Base-by-base conservation (phyloP, 352 stramenopile species). In the Globisporangium takayamanum region DNA sequence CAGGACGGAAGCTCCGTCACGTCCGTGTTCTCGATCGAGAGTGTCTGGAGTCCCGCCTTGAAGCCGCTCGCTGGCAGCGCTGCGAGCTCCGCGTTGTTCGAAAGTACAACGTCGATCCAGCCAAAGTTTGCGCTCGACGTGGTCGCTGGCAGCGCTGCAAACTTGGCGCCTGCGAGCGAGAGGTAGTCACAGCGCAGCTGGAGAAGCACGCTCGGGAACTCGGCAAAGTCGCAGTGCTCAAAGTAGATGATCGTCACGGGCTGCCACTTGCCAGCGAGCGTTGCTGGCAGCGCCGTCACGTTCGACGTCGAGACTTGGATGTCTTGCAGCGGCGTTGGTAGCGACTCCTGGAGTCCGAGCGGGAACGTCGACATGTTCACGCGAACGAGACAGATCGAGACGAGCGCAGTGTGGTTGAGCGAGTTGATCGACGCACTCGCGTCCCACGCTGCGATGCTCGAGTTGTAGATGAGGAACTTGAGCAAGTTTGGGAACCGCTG, bases 381-480 rank as follows among this genome's bases (percentile, higher is more conserved):
- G 16, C 42, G 55, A 42, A 67, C 55, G 45, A 67, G 50, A 6
- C 49, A 50, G 20, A 67, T 49, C 10, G 55, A 67, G 8, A 62
- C 30, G 5, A 67, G 36, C 22, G 60, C 18, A 5, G 55, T 39
- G 48, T 78, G 67, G 20, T 45, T 61, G 36, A 28, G 37, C 10
- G 44, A n/a, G 33, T 70, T 72, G 5, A 78, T 30, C 26, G 70
- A 72, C 7, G 67, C 63, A 5, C 3, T 58, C 20, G 30, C 7
- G 18, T 66, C 45, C 67, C 70, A 75, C 12, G 44, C 53, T 2
- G 60, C 55, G 44, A 78, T 65, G 5, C 57, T 75, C 30, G 64
- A 67, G 54, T 78, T 78, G 61, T 74, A 78, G 15, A 78, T 16
- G 48, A 73, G 51, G 33, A 78, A 56, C 45, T 71, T 71, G 55